A percentile compares a stretch with the other conserved stretches of the same genome.
These are phyloP conservation scores for Neurospora sp. DNA, from an alignment of 495 filamentous ascomycete species.

Conservation along the genomic window DNA sequence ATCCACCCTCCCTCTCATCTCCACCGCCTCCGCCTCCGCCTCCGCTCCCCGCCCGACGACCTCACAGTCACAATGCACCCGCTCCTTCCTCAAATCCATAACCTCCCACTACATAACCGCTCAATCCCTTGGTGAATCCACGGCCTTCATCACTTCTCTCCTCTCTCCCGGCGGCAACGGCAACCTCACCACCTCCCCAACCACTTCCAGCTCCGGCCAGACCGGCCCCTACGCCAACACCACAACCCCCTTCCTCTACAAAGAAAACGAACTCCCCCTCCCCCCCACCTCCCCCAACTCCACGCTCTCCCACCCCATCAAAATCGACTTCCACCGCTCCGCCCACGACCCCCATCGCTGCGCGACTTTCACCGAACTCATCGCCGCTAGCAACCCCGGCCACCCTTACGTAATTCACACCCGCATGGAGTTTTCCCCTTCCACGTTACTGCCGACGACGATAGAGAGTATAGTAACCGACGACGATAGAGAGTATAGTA, in stretches of 20 bases:
- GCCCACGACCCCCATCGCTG: conserved; percentile 29
- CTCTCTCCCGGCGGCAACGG: no score
- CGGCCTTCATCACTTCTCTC: neutral
- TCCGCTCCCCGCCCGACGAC: fast-evolving
- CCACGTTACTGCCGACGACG: no score
- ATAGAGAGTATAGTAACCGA: no score
- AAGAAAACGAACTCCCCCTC: neutral
- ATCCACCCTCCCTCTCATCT: neutral
- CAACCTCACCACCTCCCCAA: no score
- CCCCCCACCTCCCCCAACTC: neutral
- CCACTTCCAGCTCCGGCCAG: no score
- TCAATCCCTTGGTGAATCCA: conserved; percentile 2
- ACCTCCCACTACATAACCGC: conserved; percentile 11
- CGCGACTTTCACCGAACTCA: conserved; percentile 39
- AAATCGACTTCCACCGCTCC: conserved; percentile 13
- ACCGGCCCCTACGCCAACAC: neutral
- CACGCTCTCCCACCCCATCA: conserved; percentile 8
- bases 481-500: no score
- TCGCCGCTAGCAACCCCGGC: conserved; percentile 23
- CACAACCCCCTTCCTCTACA: neutral
- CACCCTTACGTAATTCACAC: neutral
- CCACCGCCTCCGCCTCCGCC: neutral
- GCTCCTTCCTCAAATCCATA: conserved; percentile 7
- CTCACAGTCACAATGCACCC: conserved; percentile 5
- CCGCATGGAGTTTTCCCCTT: no score